These are phyloP conservation scores for Psophocarpus tetragonolobus DNA, from an alignment of 306 rosid species.

Conservation along the genomic window DNA sequence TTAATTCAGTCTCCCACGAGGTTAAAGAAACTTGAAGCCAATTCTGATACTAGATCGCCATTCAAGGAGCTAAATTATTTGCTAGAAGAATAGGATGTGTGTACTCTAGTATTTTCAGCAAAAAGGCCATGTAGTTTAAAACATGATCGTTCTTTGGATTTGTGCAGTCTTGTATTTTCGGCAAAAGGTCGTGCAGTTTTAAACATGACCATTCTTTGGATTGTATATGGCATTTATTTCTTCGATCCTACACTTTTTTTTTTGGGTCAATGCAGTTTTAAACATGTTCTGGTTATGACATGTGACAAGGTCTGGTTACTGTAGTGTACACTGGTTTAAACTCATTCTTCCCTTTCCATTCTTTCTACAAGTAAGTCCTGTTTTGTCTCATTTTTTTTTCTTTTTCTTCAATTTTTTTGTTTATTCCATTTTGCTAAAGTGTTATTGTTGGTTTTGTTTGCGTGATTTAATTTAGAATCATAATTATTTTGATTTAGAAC, in stretches of 20 bases:
- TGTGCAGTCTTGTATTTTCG: constrained; percentile 1
- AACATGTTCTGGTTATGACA: no score
- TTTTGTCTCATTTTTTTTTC: no score
- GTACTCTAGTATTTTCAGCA: not conserved
- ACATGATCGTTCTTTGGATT: constrained; percentile 20
- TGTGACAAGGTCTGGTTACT: no score
- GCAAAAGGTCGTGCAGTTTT: constrained; percentile 22
- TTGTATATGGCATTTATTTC: constrained; percentile 26
- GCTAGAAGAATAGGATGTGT: constrained; percentile 25
- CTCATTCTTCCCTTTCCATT: no score
- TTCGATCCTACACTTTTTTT: not conserved
- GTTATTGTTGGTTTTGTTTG: no score
- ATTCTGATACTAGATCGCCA: constrained; percentile 59
- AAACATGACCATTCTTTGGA: constrained; percentile 27
- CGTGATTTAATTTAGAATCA: no score
- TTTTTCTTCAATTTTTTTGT: no score
- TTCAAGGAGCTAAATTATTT: constrained; percentile 53
- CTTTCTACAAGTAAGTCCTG: no score
- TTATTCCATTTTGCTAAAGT: no score
- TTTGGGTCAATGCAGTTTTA: not conserved
- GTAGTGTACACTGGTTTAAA: no score
- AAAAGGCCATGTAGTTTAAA: constrained; percentile 28
- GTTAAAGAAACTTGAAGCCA: constrained; percentile 48
- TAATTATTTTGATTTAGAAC: no score
- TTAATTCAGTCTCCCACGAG: constrained; percentile 40